These are phyloP conservation scores for Cyphellophora europaea DNA, from an alignment of 2,329 filamentous ascomycete species.

Conservation along the genomic window DNA sequence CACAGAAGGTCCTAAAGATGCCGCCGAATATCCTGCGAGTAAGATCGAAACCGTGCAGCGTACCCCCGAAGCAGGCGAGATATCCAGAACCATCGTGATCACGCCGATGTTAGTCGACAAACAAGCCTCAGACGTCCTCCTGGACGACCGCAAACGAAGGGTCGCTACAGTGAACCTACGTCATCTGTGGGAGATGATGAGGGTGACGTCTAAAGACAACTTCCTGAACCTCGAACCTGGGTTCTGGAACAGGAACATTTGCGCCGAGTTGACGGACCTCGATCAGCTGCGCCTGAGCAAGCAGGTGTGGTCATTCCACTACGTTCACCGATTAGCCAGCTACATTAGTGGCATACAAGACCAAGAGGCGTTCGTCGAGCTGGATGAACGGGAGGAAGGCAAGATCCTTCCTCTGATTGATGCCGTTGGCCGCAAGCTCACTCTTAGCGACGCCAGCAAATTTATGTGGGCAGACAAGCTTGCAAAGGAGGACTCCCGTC, in stretches of 20 bases:
- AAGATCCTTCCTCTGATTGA: conserved; percentile 24
- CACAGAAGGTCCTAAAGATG: conserved; percentile 51
- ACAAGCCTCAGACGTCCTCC: conserved; percentile 8
- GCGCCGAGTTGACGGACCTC: conserved; percentile 17
- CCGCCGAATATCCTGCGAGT: conserved; percentile 13
- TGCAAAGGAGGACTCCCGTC: conserved; percentile 20
- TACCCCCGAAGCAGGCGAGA: conserved; percentile 32
- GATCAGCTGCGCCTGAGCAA: conserved; percentile 24
- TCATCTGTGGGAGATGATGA: conserved; percentile 55
- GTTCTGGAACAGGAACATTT: conserved; percentile 20
- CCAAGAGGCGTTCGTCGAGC: conserved; percentile 2
- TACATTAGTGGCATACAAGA: conserved; percentile 32
- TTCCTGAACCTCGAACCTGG: conserved; percentile 20
- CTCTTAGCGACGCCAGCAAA: conserved; percentile 38
- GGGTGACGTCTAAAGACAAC: conserved; percentile 22
- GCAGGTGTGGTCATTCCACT: conserved; percentile 48
- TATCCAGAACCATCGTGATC: conserved; percentile 45
- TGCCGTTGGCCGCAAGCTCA: conserved; percentile 20
- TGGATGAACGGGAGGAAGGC: conserved; percentile 30
- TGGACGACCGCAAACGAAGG: conserved; percentile 35
- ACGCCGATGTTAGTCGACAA: conserved; percentile 39
- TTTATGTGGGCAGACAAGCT: conserved; percentile 30
- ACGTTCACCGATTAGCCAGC: conserved; percentile 51
- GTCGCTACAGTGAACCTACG: conserved; percentile 52
- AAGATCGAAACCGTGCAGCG: conserved; percentile 35